These are phyloP conservation scores for Mycena filopes DNA, from an alignment of 768 basidiomycete species.

Conservation along the genomic window DNA sequence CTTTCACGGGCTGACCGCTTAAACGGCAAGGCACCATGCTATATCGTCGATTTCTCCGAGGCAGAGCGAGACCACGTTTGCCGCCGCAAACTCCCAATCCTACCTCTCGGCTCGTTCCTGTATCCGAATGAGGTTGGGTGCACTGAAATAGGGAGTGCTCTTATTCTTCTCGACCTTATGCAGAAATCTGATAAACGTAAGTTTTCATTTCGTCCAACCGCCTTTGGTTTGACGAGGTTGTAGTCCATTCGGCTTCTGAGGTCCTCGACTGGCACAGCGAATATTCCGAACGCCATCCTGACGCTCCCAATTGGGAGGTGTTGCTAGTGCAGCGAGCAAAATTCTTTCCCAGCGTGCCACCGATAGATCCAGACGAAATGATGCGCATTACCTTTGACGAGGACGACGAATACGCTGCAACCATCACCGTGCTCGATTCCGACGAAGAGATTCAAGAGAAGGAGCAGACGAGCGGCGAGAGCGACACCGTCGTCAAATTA, in stretches of 20 bases:
- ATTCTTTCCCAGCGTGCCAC: no score
- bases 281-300: slow-evolving; percentile 10
- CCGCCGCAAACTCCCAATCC: slow-evolving; percentile 12
- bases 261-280: slow-evolving; percentile 18
- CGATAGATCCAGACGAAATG: no score
- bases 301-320: no score
- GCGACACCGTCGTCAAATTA: no score
- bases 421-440: no score
- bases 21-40: slow-evolving; percentile 8
- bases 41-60: slow-evolving; percentile 17
- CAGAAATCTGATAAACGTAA: neutral
- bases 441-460: no score
- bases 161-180: neutral
- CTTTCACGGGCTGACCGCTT: neutral
- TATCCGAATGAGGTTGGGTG: neutral
- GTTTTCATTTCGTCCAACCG: no score
- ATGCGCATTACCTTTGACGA: no score
- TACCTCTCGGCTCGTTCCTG: neutral
- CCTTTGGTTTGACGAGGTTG: no score
- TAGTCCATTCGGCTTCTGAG: neutral
- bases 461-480: no score
- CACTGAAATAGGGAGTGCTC: neutral
- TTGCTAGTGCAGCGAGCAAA: no score
- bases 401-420: no score
- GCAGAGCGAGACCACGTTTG: slow-evolving; percentile 4